A percentile compares a stretch with the other conserved stretches of the same genome.
phyloP scores from a whole-genome alignment of 768 basidiomycete species.

The Trichaptum fuscoviolaceum region DNA sequence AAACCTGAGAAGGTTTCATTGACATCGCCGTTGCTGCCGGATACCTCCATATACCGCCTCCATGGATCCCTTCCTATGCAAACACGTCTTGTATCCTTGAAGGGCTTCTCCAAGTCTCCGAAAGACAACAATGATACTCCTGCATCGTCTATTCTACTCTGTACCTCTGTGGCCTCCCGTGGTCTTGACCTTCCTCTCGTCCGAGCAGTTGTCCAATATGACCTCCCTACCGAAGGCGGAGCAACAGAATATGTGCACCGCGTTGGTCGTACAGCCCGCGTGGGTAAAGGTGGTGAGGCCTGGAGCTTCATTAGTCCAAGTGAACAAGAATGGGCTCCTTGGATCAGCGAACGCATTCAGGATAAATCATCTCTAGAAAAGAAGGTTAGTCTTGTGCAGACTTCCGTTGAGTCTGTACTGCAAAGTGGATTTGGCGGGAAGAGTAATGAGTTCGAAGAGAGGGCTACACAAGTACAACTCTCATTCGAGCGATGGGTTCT shows the following conservation, averaged over 20 bases:
- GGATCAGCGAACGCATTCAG: slow-evolving; percentile 54
- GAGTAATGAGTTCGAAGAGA: slow-evolving; percentile 71
- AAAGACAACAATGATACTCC: slow-evolving; percentile 21
- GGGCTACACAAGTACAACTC: slow-evolving; percentile 94
- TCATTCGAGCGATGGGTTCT: slow-evolving; percentile 94
- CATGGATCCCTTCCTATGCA: slow-evolving; percentile 88
- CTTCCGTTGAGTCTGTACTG: slow-evolving; percentile 67
- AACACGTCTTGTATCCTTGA: slow-evolving; percentile 77
- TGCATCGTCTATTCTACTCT: slow-evolving; percentile 72
- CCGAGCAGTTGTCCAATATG: slow-evolving; percentile 91
- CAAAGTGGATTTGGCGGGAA: slow-evolving; percentile 82
- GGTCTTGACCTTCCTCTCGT: slow-evolving; percentile 95
- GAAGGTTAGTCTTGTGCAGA: slow-evolving; percentile 49
- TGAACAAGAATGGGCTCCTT: slow-evolving; percentile 85
- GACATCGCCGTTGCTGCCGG: slow-evolving; percentile 73
- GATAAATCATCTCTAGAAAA: slow-evolving; percentile 23
- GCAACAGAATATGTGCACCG: slow-evolving; percentile 96
- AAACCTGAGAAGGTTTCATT: slow-evolving; percentile 43
- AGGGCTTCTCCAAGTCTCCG: slow-evolving; percentile 58
- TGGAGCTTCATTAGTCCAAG: slow-evolving; percentile 89
- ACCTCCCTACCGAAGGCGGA: slow-evolving; percentile 95
- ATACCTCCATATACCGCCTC: slow-evolving; percentile 77
- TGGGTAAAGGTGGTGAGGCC: slow-evolving; percentile 91
- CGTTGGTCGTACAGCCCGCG: slow-evolving; percentile 95
- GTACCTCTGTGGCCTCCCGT: slow-evolving; percentile 97